These are phyloP conservation scores for Bondarzewia mesenterica DNA, from an alignment of 1,284 basidiomycete species.

Conservation along the genomic window DNA sequence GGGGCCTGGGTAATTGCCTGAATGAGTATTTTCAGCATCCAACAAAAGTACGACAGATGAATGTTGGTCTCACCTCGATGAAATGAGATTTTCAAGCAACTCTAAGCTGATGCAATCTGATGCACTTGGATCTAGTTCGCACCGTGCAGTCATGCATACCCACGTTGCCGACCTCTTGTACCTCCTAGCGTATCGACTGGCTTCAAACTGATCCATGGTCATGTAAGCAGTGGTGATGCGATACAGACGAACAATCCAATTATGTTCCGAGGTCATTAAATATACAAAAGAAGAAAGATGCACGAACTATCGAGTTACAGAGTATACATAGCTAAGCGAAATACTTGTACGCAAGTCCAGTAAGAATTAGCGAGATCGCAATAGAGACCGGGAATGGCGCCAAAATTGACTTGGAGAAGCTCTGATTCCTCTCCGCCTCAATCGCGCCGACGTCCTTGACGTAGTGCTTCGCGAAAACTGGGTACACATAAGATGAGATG, in stretches of 20 bases:
- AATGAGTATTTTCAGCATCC: background rate
- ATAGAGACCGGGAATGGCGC: background rate
- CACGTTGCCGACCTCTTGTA: too few species aligned
- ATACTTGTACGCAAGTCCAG: background rate
- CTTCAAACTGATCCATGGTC: too few species aligned
- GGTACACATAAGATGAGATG: background rate
- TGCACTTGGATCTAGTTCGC: too few species aligned
- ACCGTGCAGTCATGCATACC: too few species aligned
- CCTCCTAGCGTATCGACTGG: too few species aligned
- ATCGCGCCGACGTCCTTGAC: background rate
- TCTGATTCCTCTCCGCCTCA: background rate
- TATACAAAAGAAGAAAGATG: background rate
- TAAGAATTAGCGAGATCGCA: background rate
- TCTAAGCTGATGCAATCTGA: too few species aligned
- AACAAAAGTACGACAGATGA: background rate
- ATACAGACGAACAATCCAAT: too few species aligned
- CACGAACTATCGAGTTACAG: too few species aligned
- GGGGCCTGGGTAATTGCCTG: conserved; percentile 14
- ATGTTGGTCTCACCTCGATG: conserved; percentile 1
- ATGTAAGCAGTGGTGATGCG: too few species aligned
- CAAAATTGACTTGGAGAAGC: background rate
- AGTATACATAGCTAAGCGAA: background rate
- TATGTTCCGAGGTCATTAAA: too few species aligned
- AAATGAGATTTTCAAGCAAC: background rate
- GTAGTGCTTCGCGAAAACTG: background rate